Conservation (phyloP, 2,329 filamentous ascomycete genomes). For the Fusarium setosum region DNA sequence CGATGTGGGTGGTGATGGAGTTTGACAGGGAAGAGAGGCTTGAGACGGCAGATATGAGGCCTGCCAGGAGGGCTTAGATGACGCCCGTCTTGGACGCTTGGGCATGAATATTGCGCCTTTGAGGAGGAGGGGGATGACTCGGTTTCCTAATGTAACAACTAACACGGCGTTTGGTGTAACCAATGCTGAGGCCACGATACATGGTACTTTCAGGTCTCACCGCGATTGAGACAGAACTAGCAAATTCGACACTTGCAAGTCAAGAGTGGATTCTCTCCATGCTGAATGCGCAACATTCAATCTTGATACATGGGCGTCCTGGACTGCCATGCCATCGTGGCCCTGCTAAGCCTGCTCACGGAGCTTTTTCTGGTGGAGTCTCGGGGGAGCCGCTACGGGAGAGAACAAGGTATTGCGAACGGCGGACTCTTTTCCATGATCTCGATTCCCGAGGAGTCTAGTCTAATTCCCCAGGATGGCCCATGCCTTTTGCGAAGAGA, state of each 20-base stretch:
- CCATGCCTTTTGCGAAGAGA: neutral
- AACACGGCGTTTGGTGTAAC: neutral
- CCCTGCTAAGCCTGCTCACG: conserved; percentile 23
- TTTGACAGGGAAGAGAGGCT: conserved; percentile 23
- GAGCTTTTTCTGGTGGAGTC: conserved; percentile 23
- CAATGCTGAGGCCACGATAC: conserved; percentile 1
- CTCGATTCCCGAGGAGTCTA: conserved; percentile 3
- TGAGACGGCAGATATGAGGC: conserved; percentile 5
- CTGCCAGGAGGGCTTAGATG: conserved; percentile 7
- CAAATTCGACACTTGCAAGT: conserved; percentile 9
- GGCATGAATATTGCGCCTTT: conserved; percentile 24
- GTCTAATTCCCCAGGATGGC: neutral
- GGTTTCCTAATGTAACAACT: conserved; percentile 2
- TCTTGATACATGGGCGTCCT: conserved; percentile 8
- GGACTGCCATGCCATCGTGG: conserved; percentile 18
- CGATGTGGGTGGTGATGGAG: conserved; percentile 32
- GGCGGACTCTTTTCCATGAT: neutral
- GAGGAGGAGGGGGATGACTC: neutral
- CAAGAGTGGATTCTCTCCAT: conserved; percentile 21
- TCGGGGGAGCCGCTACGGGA: conserved; percentile 9
- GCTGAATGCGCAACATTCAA: conserved; percentile 32
- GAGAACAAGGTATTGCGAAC: neutral
- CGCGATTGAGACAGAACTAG: conserved; percentile 7
- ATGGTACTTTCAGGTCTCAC: conserved; percentile 10
- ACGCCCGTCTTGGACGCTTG: conserved; percentile 8